Percentiles rank a stretch among this genome's conserved stretches.
phyloP scores from a whole-genome alignment of 2,329 filamentous ascomycete species.

The Salinomyces thailandicus region DNA sequence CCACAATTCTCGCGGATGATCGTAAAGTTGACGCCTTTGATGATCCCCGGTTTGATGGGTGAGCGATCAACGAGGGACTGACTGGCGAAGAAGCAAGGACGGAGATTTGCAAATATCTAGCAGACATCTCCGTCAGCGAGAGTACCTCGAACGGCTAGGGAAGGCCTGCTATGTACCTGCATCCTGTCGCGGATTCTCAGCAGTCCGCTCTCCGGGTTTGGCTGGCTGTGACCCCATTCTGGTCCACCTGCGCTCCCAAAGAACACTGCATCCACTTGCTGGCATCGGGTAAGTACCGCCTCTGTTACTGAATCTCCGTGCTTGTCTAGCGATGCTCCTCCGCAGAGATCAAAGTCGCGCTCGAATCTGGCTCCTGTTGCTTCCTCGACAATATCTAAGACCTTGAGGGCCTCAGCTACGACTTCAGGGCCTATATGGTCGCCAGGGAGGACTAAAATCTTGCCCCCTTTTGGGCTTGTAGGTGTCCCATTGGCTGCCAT shows the following conservation, averaged over 20 bases:
- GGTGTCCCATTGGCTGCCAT: background rate
- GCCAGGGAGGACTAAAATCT: constrained; percentile 37
- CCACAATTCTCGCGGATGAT: constrained; percentile 43
- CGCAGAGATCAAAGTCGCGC: constrained; percentile 25
- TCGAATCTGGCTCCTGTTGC: constrained; percentile 19
- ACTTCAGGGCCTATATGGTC: constrained; percentile 45
- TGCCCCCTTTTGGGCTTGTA: constrained; percentile 11
- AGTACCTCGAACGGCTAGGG: background rate
- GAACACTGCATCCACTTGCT: constrained; percentile 35
- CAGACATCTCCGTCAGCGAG: background rate
- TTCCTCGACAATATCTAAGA: constrained; percentile 33
- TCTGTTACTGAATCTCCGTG: constrained; percentile 37
- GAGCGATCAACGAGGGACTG: constrained; percentile 30
- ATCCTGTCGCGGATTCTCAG: constrained; percentile 31
- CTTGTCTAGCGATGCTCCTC: constrained; percentile 34
- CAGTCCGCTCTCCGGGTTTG: constrained; percentile 38
- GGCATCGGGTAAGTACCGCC: constrained; percentile 33
- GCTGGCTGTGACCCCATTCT: constrained; percentile 33
- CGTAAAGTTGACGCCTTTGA: constrained; percentile 39
- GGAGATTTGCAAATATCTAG: constrained; percentile 39
- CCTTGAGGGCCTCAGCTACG: constrained; percentile 37
- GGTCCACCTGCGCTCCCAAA: constrained; percentile 42
- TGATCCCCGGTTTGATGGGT: constrained; percentile 37
- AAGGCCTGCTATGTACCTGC: constrained; percentile 23
- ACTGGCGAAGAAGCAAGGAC: constrained; percentile 39